phyloP scores from a whole-genome alignment of 108 stramenopile genomes.

The Nitzschia sp. region DNA sequence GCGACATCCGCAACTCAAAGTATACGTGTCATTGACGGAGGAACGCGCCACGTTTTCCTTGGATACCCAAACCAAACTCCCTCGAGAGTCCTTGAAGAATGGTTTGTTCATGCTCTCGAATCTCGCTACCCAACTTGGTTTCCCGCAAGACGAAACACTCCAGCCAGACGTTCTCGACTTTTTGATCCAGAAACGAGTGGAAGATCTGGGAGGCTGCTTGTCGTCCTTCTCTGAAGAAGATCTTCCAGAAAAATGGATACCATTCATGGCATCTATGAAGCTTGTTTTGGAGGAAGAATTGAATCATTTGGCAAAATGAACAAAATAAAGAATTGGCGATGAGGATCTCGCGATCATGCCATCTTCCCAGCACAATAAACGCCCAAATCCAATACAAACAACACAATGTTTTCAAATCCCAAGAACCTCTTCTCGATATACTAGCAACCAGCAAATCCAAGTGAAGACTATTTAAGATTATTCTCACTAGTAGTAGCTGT shows the following conservation, averaged over 20 bases:
- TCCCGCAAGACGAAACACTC: slow-evolving; percentile 14
- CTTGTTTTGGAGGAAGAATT: slow-evolving; percentile 8
- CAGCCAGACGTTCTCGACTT: neutral
- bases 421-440: too few species aligned
- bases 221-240: neutral
- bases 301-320: neutral
- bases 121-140: slow-evolving; percentile 23
- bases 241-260: neutral
- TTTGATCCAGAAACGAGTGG: slow-evolving; percentile 4
- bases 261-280: neutral
- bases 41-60: slow-evolving; percentile 31
- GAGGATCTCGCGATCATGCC: too few species aligned
- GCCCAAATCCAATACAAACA: too few species aligned
- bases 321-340: too few species aligned
- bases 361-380: too few species aligned
- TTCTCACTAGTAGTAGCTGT: too few species aligned
- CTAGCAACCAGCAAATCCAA: too few species aligned
- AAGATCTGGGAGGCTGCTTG: slow-evolving; percentile 13
- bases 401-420: too few species aligned
- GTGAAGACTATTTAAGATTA: too few species aligned
- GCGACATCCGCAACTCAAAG: slow-evolving; percentile 18
- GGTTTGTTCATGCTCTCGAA: slow-evolving; percentile 22
- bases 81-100: slow-evolving; percentile 25
- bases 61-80: slow-evolving; percentile 2
- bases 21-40: slow-evolving; percentile 14